These are phyloP conservation scores for Didymella exigua DNA, from an alignment of 2,329 filamentous ascomycete genomes.

Conservation along the genomic window DNA sequence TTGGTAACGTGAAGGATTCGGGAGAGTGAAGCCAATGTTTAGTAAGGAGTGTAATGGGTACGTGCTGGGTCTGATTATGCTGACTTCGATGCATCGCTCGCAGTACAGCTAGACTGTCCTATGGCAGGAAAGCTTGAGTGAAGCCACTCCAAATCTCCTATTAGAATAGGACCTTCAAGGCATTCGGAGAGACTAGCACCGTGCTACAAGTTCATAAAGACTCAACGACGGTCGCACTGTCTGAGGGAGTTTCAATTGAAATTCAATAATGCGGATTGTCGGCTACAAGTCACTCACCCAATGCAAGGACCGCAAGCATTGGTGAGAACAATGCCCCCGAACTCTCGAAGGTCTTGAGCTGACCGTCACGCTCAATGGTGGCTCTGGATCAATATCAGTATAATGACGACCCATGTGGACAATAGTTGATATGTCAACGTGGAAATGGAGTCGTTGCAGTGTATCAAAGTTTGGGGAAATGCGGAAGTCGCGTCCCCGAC, in stretches of 20 bases:
- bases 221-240: conserved; percentile 93
- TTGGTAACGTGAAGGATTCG: background rate
- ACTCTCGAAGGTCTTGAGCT: conserved; percentile 94
- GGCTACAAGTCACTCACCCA: conserved; percentile 14
- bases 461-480: no score
- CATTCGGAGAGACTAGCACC: no score
- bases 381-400: conserved; percentile 42
- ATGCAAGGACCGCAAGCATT: conserved; percentile 79
- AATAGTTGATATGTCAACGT: no score
- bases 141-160: no score
- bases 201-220: no score
- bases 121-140: no score
- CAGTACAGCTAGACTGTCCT: no score
- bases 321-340: conserved; percentile 90
- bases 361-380: conserved; percentile 84
- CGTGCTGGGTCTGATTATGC: no score
- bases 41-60: background rate
- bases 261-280: conserved; percentile 2
- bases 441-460: no score
- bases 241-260: conserved; percentile 18
- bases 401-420: background rate
- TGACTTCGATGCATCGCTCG: no score
- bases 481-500: background rate
- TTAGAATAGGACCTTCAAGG: no score
- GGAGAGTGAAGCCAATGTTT: background rate